Evolutionary conservation across 148 eudicot species (phyloP).

Genomic region (Drosera capensis): DNA sequence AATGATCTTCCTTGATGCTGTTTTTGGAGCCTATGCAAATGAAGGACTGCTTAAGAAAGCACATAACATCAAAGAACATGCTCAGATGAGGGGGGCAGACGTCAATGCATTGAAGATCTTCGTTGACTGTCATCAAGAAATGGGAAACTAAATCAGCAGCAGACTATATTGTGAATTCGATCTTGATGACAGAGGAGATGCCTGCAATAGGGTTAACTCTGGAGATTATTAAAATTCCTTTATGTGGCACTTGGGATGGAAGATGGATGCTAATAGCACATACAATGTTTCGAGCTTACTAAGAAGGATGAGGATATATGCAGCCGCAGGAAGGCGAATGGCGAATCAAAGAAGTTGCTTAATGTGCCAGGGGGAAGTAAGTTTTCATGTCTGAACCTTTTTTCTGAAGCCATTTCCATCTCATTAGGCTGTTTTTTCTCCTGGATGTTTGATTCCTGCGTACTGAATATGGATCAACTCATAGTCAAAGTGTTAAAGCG

Average conservation of each 20-base stretch:
- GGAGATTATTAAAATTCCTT: slow-evolving; percentile 21
- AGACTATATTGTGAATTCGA: slow-evolving; percentile 44
- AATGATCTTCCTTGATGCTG: slow-evolving; percentile 76
- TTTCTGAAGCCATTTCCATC: too few species aligned
- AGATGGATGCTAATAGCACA: slow-evolving; percentile 64
- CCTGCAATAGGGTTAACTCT: slow-evolving; percentile 55
- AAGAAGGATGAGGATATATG: slow-evolving; percentile 34
- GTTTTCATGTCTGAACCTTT: too few species aligned
- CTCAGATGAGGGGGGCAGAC: slow-evolving; percentile 43
- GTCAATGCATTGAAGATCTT: slow-evolving; percentile 86
- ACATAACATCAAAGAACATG: slow-evolving; percentile 32
- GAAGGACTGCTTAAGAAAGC: slow-evolving; percentile 48
- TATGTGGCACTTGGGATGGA: slow-evolving; percentile 53
- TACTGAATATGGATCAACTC: too few species aligned
- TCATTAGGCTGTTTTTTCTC: too few species aligned
- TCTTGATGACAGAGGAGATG: slow-evolving; percentile 45
- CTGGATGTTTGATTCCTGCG: too few species aligned
- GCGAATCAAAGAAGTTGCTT: too few species aligned
- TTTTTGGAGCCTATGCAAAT: slow-evolving; percentile 48
- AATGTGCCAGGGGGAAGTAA: slow-evolving; percentile 56
- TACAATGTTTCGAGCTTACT: slow-evolving; percentile 50
- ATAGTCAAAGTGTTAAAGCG: too few species aligned
- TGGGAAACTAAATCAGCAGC: slow-evolving; percentile 41
- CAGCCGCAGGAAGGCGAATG: slow-evolving; percentile 27
- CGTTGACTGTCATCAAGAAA: slow-evolving; percentile 40